Percentiles rank a stretch among this genome's conserved stretches.
Conservation (phyloP, 2,329 filamentous ascomycete genomes). For the Diatrype stigma region DNA sequence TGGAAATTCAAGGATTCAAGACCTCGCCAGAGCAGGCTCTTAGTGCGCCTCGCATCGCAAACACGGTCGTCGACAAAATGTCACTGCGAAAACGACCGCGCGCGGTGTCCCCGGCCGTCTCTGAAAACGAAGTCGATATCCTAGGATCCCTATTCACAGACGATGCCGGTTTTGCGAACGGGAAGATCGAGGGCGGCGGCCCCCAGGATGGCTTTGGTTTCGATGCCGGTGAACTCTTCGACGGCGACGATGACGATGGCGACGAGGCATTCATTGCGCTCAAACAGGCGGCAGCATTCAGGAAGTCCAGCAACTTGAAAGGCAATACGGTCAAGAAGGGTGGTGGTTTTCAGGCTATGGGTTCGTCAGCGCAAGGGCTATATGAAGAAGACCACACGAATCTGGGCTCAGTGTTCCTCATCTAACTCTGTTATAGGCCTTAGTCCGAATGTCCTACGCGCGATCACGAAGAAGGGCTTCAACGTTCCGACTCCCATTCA, state of each 20-base stretch:
- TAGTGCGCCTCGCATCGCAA: too few relatives aligned
- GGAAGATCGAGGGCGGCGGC: slow-evolving; percentile 30
- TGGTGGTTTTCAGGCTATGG: slow-evolving; percentile 95
- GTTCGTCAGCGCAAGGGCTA: slow-evolving; percentile 33
- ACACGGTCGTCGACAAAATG: slow-evolving; percentile 30
- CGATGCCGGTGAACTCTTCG: slow-evolving; percentile 59
- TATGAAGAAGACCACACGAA: too few relatives aligned
- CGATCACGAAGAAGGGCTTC: slow-evolving; percentile 91
- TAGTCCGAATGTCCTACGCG: slow-evolving; percentile 78
- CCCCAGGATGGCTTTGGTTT: slow-evolving; percentile 42
- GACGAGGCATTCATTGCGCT: slow-evolving; percentile 91
- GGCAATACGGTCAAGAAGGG: slow-evolving; percentile 88
- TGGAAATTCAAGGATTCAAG: too few relatives aligned
- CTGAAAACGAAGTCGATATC: slow-evolving; percentile 91
- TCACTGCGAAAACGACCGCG: slow-evolving; percentile 59
- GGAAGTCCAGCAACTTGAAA: slow-evolving; percentile 78
- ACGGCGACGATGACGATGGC: slow-evolving; percentile 52
- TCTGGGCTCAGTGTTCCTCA: not conserved
- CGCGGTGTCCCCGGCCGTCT: slow-evolving; percentile 74
- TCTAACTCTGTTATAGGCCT: slow-evolving; percentile 48
- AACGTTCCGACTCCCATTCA: slow-evolving; percentile 96
- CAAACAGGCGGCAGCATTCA: slow-evolving; percentile 79
- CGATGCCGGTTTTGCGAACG: slow-evolving; percentile 47
- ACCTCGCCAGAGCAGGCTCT: too few relatives aligned
- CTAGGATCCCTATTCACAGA: slow-evolving; percentile 69